Conservation (phyloP, 2,329 filamentous ascomycete genomes). For the Colletotrichum graminicola region DNA sequence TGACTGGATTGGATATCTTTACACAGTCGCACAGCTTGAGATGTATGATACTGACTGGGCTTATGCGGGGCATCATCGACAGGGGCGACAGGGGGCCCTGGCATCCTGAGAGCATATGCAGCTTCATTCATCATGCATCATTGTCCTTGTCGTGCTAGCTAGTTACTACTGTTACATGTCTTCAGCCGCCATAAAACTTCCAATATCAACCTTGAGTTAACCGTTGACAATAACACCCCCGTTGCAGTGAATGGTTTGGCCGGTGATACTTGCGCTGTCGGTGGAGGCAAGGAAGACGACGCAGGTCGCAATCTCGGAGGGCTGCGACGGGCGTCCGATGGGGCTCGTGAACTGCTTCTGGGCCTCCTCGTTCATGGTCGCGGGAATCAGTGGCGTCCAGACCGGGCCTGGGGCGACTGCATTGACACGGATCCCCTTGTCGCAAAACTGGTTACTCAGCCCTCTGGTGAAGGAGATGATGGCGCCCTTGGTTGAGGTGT, state of each 20-base stretch:
- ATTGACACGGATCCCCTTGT: conserved; percentile 81
- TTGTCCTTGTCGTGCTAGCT: conserved; percentile 12
- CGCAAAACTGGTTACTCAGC: conserved; percentile 79
- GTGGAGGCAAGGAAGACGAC: conserved; percentile 83
- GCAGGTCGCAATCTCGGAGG: conserved; percentile 84
- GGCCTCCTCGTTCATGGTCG: conserved; percentile 77
- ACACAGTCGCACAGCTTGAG: neutral
- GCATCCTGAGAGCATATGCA: neutral
- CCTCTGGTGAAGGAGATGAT: conserved; percentile 84
- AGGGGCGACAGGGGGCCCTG: too few species aligned
- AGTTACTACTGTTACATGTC: conserved; percentile 19
- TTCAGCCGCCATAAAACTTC: neutral
- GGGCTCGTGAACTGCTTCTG: conserved; percentile 80
- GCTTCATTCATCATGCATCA: conserved; percentile 27
- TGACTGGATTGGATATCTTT: neutral
- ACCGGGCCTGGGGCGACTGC: conserved; percentile 83
- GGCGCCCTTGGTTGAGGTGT: conserved; percentile 83
- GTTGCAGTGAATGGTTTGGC: conserved; percentile 73
- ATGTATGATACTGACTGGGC: too few species aligned
- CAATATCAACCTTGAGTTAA: conserved; percentile 45
- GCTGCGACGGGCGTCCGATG: conserved; percentile 83
- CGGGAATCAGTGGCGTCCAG: conserved; percentile 81
- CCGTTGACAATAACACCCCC: conserved; percentile 64
- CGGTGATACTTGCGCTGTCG: conserved; percentile 80
- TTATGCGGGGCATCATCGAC: neutral